phyloP scores from a whole-genome alignment of 345 rosid genomes.

The Linum lewisii region DNA sequence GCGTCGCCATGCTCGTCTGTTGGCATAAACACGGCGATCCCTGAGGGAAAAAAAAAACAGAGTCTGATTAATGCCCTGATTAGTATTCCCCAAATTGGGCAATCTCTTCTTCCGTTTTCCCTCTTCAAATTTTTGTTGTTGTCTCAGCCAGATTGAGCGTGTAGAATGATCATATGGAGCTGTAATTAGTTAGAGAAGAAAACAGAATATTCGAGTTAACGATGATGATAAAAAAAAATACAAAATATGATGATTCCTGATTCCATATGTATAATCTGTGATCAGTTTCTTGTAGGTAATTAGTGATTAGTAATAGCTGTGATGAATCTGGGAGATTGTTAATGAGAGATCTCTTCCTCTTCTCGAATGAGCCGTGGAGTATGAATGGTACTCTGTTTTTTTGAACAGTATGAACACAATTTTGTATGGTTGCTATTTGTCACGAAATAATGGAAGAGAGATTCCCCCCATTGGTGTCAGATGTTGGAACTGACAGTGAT shows the following conservation, averaged over 20 bases:
- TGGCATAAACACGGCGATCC: constrained; percentile 41
- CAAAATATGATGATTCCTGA: too few species aligned
- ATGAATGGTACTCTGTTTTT: too few species aligned
- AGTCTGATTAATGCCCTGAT: too few species aligned
- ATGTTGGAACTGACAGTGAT: not conserved
- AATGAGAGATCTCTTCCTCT: too few species aligned
- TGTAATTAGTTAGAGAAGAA: not conserved
- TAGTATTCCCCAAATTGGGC: too few species aligned
- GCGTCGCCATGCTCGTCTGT: constrained; percentile 48
- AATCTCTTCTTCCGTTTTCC: not conserved
- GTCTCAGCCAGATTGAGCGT: not conserved
- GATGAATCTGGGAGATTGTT: too few species aligned
- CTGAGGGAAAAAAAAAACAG: not conserved
- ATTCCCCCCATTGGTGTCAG: not conserved
- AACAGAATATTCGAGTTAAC: too few species aligned
- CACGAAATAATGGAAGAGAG: not conserved
- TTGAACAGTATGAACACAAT: too few species aligned
- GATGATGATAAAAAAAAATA: not conserved
- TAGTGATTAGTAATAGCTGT: too few species aligned
- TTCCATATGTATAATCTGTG: too few species aligned
- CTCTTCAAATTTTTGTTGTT: not conserved
- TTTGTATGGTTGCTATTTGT: not conserved
- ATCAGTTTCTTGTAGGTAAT: too few species aligned
- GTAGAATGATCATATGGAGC: not conserved
- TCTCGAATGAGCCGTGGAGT: too few species aligned